Base-by-base conservation (phyloP, 1,284 basidiomycete species). In the Xerocomus minutiporus region DNA sequence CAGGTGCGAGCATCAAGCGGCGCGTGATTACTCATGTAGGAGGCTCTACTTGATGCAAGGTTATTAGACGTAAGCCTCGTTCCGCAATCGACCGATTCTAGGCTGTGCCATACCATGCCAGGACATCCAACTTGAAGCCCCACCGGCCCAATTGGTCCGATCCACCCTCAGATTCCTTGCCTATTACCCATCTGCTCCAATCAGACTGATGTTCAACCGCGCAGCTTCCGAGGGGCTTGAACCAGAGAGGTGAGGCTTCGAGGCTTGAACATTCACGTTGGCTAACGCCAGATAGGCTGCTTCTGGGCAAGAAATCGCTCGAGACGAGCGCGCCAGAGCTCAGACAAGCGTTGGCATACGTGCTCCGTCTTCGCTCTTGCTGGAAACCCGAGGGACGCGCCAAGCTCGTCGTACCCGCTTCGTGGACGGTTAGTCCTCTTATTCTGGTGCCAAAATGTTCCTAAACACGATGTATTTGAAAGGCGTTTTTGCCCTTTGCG, bases 361-460 rank as follows among this genome's bases (percentile, higher is more conserved):
- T 61, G 26, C 48, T 48, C 36, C 55, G 55, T 52, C 66, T 65
- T 28, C 59, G 61, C 32, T 56, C 65, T 28, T 32, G 25, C 38
- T 65, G 63, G 63, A 56, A 41, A 41, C 61, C 63, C 2, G 45
- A 60, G 46, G 52, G 48, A 48, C 46, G 44, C 8, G 31, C 55
- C 45, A 58, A 62, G 23, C 57, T 67, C 31, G 8, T 57, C 52
- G 56, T 66, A 1, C 65, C 66, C 39, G 42, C 55, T 13, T 56
- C 51, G 44, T 68, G 63, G 63, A 64, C 50, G 66, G 63, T 65
- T 13, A 2, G 60, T 55, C 40, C 42, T 5, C 17, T 9, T 45
- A 11, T 38, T 20, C 32, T 26, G 23, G 17, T 5, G 8, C 46
- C 39, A 41, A n/a, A 11, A 11, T 34, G 17, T 26, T 23, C 29